Percentiles rank a stretch among this genome's conserved stretches.
Conservation (phyloP, 2,329 filamentous ascomycete genomes). For the Aspergillus fructus region DNA sequence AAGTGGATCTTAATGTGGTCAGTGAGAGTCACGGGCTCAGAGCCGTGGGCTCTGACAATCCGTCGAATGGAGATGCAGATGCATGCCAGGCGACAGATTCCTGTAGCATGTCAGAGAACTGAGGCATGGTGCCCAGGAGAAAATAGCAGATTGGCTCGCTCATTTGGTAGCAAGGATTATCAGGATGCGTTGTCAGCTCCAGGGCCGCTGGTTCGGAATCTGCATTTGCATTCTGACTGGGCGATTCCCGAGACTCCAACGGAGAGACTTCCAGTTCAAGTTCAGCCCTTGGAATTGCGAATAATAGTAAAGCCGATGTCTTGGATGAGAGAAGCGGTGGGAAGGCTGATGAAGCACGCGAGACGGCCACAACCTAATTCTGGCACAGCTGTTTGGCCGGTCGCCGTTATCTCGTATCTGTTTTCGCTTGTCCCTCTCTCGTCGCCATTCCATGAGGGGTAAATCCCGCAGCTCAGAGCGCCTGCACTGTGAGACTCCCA, state of each 20-base stretch:
- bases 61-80: not conserved
- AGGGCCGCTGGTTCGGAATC: slow-evolving; percentile 12
- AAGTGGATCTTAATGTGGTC: slow-evolving; percentile 1
- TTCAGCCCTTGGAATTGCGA: not conserved
- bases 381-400: not conserved
- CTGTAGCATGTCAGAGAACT: slow-evolving; percentile 14
- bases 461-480: not conserved
- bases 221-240: slow-evolving; percentile 11
- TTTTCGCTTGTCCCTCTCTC: not conserved
- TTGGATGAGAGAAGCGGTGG: slow-evolving; percentile 5
- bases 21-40: slow-evolving; percentile 13
- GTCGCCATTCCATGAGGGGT: slow-evolving; percentile 5
- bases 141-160: slow-evolving; percentile 8
- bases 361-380: slow-evolving; percentile 17
- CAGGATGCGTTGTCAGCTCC: slow-evolving; percentile 20
- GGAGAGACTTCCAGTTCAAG: not conserved
- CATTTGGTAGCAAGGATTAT: slow-evolving; percentile 21
- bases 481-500: not conserved
- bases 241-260: slow-evolving; percentile 5
- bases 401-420: not conserved
- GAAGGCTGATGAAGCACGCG: slow-evolving; percentile 12
- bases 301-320: not conserved
- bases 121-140: slow-evolving; percentile 12
- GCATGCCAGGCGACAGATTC: not conserved
- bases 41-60: not conserved